Base-by-base conservation (phyloP, 2,329 filamentous ascomycete species). In the Helminthosporium solani region DNA sequence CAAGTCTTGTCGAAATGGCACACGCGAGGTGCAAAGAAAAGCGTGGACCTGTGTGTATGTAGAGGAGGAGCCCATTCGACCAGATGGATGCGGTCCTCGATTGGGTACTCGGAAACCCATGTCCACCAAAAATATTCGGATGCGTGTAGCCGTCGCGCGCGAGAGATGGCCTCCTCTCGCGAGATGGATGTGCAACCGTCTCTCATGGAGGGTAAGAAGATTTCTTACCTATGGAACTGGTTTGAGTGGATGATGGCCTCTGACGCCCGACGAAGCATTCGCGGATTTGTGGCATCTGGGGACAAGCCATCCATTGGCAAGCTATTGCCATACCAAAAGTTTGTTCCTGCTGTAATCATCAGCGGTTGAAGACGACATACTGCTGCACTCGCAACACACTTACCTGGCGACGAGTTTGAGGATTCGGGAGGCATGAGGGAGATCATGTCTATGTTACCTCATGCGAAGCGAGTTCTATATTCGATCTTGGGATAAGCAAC, bases 341-440 rank as follows among this genome's bases (percentile, higher is more conserved):
- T 63, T 42, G 57, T 52, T 46, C 60, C 63, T 67, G 44, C 21
- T 25, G 33, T 27, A 15, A 36, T 31, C 23, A 51, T 64, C 47
- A 66, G 46, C 25, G 25, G 20, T 31, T 37, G 30, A 40, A 37
- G 28, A 25, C 14, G 23, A 25, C 14, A 7, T 5, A 9, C 16
- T n/a, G n/a, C n/a, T n/a, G n/a, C n/a, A n/a, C n/a, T n/a, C n/a
- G n/a, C n/a, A n/a, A n/a, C n/a, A n/a, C n/a, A 38, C 54, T 52
- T 56, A 69, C 66, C 61, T 49, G 64, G 61, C 48, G 63, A 62
- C 40, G 64, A 61, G 46, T 66, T 63, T 50, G 59, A 54, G 33
- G 62, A 56, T 56, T 64, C 62, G 51, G 63, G 53, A 64, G 64
- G 60, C 66, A 68, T 69, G 62, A 64, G 56, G 58, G 62, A 64